Percentiles rank a stretch among this genome's conserved stretches.
Conservation (phyloP, 306 rosid genomes). For the Castanea mollissima region DNA sequence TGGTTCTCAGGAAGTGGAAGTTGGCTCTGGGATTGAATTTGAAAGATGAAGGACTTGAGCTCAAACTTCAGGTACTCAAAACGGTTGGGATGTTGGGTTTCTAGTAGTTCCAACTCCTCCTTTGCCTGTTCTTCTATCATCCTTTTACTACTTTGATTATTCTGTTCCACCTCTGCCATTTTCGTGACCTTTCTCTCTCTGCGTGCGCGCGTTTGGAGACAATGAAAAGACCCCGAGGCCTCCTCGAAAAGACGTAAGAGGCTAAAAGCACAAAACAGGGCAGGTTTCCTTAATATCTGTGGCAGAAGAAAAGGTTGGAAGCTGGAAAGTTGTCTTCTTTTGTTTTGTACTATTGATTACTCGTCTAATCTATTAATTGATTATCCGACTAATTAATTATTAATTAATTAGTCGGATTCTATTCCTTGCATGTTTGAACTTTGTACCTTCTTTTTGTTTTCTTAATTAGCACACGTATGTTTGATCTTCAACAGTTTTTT, state of each 20-base stretch:
- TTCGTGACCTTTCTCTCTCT: neutral
- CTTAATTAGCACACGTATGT: too few species aligned
- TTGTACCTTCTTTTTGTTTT: too few species aligned
- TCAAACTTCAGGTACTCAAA: conserved; percentile 43
- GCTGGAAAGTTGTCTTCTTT: conserved; percentile 18
- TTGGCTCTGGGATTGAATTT: conserved; percentile 26
- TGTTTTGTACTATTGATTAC: neutral
- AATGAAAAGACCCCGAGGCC: conserved; percentile 1
- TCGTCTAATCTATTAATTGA: neutral
- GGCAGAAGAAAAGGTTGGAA: conserved; percentile 10
- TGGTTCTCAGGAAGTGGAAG: conserved; percentile 19
- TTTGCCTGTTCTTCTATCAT: conserved; percentile 48
- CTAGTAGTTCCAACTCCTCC: conserved; percentile 45
- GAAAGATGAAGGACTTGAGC: conserved; percentile 45
- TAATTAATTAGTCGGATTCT: too few species aligned
- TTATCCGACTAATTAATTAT: too few species aligned
- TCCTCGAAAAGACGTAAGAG: conserved; percentile 7
- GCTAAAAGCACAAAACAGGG: conserved; percentile 21
- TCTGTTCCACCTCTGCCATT: neutral
- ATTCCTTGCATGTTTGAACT: too few species aligned
- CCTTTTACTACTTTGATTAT: neutral
- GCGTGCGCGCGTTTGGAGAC: neutral
- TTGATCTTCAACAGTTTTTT: too few species aligned
- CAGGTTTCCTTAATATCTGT: neutral
- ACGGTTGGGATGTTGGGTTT: conserved; percentile 48